Base-by-base conservation (phyloP, 257 asterid species). In the Solanum appendiculatum region DNA sequence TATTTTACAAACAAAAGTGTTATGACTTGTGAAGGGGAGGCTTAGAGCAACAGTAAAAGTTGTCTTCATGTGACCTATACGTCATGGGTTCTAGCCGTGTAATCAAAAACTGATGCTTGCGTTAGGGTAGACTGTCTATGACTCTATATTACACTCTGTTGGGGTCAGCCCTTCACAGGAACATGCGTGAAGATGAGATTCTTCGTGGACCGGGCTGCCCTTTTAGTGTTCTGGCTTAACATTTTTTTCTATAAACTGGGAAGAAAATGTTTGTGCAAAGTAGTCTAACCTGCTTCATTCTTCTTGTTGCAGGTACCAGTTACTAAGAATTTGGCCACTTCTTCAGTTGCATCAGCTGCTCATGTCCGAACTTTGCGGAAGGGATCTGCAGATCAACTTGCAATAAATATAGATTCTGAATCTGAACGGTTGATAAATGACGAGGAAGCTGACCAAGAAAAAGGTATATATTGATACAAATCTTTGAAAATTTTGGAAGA, bases 351-450 rank as follows among this genome's bases (percentile, higher is more conserved):
- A n/a, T 92, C 96, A 73, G 98, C 98, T 82, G 97, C 99, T 84
- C 98, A 94, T 51, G 93, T 80, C 33, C 98, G 99, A 78, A 88
- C 98, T 5, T 66, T 97, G 91, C 92, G 96, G 88, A 97, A 97
- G 93, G 95, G 98, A 86, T 97, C 99, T 63, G 91, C 88, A 14
- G 99, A 95, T 89, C 99, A 97, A 88, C 97, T 97, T 88, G 95
- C 98, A 69, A 92, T 97, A 86, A 94, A 82, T 89, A 92, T 97
- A 21, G 98, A 94, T 87, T 91, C 98, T 64, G 99, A 93, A 86
- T 88, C 98, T 48, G 95, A 97, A 89, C 91, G 93, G 87, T 91
- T 97, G 86, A 89, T 93, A 73, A 89, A 86, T 88, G 87, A 88
- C 63, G 91, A 91, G 87, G 96, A 93, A 74, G 86, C 94, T 72